Evolutionary conservation across 257 asterid species (phyloP).

Genomic region (Solanum medicagineum): DNA sequence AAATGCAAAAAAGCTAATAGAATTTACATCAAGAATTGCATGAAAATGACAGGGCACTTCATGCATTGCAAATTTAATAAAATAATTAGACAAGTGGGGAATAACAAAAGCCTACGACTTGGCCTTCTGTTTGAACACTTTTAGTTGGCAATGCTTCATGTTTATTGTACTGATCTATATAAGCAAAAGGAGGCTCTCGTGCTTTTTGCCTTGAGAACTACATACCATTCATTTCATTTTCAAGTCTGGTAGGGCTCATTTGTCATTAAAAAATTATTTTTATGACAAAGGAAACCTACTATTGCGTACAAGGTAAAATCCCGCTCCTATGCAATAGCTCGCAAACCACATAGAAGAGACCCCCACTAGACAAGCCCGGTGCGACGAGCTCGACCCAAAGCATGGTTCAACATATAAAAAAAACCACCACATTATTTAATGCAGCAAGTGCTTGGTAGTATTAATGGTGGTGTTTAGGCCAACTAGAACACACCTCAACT

Average conservation of each 20-base stretch:
- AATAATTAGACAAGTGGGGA: conserved; percentile 26
- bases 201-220: background rate
- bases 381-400: too few relatives aligned
- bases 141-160: background rate
- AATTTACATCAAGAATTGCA: background rate
- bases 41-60: conserved; percentile 38
- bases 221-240: background rate
- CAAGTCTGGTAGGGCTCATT: too few relatives aligned
- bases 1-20: background rate
- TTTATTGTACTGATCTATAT: background rate
- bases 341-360: too few relatives aligned
- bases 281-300: too few relatives aligned
- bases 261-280: too few relatives aligned
- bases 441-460: background rate
- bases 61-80: conserved; percentile 15
- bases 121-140: conserved; percentile 5
- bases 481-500: background rate
- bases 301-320: too few relatives aligned
- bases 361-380: too few relatives aligned
- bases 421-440: background rate
- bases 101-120: conserved; percentile 23
- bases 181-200: background rate
- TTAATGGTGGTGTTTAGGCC: background rate
- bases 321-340: too few relatives aligned
- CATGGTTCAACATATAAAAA: background rate